A percentile compares a stretch with the other conserved stretches of the same genome.
phyloP scores from a whole-genome alignment of 139 green algal genomes.

The Diplosphaera chodatii region DNA sequence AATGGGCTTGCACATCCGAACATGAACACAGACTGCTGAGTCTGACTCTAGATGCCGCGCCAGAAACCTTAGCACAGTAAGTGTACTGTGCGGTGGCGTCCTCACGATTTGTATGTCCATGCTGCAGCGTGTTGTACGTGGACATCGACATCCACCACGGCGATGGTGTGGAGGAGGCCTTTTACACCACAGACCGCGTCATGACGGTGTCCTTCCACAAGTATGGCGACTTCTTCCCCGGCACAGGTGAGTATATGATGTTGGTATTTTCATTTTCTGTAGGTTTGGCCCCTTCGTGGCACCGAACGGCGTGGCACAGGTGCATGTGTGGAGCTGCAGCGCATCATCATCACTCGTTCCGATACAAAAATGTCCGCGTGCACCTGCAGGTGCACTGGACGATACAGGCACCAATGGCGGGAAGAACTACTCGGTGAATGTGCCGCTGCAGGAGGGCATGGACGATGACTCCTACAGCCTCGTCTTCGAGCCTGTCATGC shows the following conservation, averaged over 20 bases:
- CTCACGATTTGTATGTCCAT: no score
- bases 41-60: no score
- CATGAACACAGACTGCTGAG: no score
- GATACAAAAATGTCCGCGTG: no score
- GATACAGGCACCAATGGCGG: slow-evolving; percentile 74
- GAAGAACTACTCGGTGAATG: slow-evolving; percentile 90
- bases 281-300: no score
- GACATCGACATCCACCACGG: slow-evolving; percentile 98
- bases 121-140: slow-evolving; percentile 75
- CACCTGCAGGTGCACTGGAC: slow-evolving; percentile 65
- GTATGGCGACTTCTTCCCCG: slow-evolving; percentile 98
- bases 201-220: slow-evolving; percentile 89
- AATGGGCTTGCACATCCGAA: no score
- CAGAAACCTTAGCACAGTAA: no score
- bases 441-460: slow-evolving; percentile 93
- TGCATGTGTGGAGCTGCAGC: no score
- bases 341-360: no score
- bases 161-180: slow-evolving; percentile 98
- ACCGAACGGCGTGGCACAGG: no score
- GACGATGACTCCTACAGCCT: slow-evolving; percentile 90
- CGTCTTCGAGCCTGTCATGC: slow-evolving; percentile 91
- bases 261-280: no score
- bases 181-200: slow-evolving; percentile 92
- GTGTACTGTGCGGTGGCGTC: no score
- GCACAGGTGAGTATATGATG: slow-evolving; percentile 70